Evolutionary conservation across 352 stramenopile genomes (phyloP).

Genomic region (Nothophytophthora sp.): DNA sequence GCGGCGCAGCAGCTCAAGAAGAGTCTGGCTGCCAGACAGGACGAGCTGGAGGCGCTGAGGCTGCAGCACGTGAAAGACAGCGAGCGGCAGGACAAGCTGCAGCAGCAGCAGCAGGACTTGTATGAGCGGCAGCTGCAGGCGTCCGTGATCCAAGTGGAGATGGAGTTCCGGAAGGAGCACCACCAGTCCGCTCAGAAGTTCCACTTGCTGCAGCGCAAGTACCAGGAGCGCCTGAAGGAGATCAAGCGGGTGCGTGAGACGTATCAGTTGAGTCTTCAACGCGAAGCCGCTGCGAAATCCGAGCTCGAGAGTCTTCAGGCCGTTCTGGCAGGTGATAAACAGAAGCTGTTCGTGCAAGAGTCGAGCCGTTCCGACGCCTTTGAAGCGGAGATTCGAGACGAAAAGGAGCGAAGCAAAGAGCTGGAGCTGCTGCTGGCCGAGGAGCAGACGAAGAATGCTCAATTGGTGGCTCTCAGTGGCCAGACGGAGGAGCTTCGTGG

Average conservation of each 20-base stretch:
- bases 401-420: conserved; percentile 18
- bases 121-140: conserved; percentile 58
- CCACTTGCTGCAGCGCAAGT: conserved; percentile 45
- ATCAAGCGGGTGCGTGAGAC: conserved; percentile 38
- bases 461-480: conserved; percentile 16
- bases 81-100: conserved; percentile 53
- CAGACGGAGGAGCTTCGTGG: conserved; percentile 23
- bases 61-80: conserved; percentile 45
- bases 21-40: conserved; percentile 32
- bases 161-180: conserved; percentile 74
- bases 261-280: conserved; percentile 49
- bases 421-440: conserved; percentile 33
- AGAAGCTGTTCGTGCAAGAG: conserved; percentile 50
- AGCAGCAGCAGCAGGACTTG: conserved; percentile 59
- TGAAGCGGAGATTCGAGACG: conserved; percentile 36
- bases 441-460: conserved; percentile 21
- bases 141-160: conserved; percentile 60
- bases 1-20: conserved; percentile 55
- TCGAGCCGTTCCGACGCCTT: conserved; percentile 40
- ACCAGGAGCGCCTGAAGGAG: conserved; percentile 39
- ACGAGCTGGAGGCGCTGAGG: conserved; percentile 55
- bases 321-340: conserved; percentile 53
- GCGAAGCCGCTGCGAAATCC: conserved; percentile 40
- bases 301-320: conserved; percentile 45
- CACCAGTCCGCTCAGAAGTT: conserved; percentile 45